A percentile compares a stretch with the other conserved stretches of the same genome.
phyloP scores from a whole-genome alignment of 441 rosid genomes.

The Capsella rubella region DNA sequence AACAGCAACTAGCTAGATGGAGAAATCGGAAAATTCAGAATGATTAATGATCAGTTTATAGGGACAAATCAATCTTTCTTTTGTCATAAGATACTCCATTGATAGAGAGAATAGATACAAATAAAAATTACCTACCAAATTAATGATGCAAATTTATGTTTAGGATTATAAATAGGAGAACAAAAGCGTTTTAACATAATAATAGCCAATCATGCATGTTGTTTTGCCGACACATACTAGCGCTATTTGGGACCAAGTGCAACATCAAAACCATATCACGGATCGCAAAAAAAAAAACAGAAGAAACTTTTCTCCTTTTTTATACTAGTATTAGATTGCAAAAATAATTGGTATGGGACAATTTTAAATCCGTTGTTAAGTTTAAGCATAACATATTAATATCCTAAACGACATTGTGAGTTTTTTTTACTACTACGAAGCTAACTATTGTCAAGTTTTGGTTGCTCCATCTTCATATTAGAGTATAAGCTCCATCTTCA shows the following conservation, averaged over 20 bases:
- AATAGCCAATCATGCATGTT: constrained; percentile 33
- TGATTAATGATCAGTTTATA: neutral
- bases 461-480: no score
- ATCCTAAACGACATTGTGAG: neutral
- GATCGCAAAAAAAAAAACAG: neutral
- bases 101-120: neutral
- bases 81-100: neutral
- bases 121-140: neutral
- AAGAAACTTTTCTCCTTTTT: constrained; percentile 17
- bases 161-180: neutral
- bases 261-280: constrained; percentile 6
- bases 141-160: neutral
- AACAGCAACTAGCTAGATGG: neutral
- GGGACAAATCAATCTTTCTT: neutral
- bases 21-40: neutral
- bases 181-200: constrained; percentile 31
- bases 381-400: neutral
- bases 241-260: no score
- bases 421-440: neutral
- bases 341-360: constrained; percentile 1
- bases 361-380: neutral
- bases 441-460: neutral
- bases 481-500: no score
- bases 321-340: neutral
- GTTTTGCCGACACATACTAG: constrained; percentile 39